phyloP scores from a whole-genome alignment of 129 eudicot genomes.

The Chrysanthemum makinoi region DNA sequence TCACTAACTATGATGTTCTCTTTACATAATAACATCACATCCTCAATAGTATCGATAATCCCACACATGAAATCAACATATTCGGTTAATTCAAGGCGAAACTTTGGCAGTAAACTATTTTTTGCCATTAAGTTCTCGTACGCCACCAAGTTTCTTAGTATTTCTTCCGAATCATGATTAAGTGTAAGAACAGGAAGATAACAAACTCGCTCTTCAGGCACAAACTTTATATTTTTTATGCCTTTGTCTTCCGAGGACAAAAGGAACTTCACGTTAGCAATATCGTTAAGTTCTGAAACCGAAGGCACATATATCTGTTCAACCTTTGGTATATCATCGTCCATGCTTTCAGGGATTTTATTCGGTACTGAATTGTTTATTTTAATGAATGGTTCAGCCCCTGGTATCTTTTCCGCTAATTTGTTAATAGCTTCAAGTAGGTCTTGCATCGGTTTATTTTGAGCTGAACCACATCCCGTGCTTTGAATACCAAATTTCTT shows the following conservation, averaged over 20 bases:
- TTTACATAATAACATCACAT: slow-evolving; percentile 35
- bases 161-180: slow-evolving; percentile 34
- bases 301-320: slow-evolving; percentile 53
- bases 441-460: slow-evolving; percentile 8
- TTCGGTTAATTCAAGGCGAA: slow-evolving; percentile 32
- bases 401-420: slow-evolving; percentile 3
- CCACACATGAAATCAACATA: slow-evolving; percentile 61
- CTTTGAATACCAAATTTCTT: neutral
- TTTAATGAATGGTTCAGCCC: slow-evolving; percentile 18
- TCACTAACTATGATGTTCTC: slow-evolving; percentile 33
- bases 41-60: slow-evolving; percentile 38
- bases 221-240: slow-evolving; percentile 26
- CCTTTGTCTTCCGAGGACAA: slow-evolving; percentile 18
- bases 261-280: slow-evolving; percentile 34
- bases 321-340: neutral
- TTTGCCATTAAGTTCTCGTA: slow-evolving; percentile 32
- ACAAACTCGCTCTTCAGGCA: neutral
- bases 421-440: slow-evolving; percentile 15
- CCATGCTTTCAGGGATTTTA: neutral
- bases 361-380: neutral
- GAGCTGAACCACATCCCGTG: neutral
- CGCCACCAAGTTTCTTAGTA: slow-evolving; percentile 50
- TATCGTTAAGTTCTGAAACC: slow-evolving; percentile 32
- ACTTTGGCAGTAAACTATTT: slow-evolving; percentile 19
- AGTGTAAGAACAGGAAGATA: slow-evolving; percentile 39